These are phyloP conservation scores for Coemansia furcata DNA, from an alignment of 192 early-diverging fungal genomes.

Conservation along the genomic window DNA sequence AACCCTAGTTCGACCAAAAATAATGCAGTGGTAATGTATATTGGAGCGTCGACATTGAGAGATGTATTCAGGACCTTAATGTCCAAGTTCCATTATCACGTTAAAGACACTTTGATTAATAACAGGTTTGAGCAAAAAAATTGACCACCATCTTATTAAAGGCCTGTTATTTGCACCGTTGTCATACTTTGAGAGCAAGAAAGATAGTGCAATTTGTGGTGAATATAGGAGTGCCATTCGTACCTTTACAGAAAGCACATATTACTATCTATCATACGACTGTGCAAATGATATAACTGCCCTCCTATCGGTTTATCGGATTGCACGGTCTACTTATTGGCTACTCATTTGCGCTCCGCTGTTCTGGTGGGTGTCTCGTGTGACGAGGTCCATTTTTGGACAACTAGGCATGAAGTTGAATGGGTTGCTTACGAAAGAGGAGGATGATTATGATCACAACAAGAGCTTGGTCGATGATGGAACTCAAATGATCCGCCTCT, in stretches of 20 bases:
- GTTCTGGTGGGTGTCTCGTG: neutral
- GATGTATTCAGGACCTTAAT: neutral
- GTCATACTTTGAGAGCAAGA: neutral
- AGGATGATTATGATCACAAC: neutral
- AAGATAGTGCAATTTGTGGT: neutral
- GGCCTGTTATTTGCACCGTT: neutral
- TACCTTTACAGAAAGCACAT: no score
- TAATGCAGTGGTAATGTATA: neutral
- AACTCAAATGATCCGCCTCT: neutral
- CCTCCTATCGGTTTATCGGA: neutral
- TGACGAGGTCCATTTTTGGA: neutral
- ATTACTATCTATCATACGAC: no score
- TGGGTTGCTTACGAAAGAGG: neutral
- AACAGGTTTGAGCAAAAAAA: neutral
- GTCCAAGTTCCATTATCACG: neutral
- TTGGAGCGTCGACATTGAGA: neutral
- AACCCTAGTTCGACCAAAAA: neutral
- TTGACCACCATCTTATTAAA: neutral
- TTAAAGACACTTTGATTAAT: neutral
- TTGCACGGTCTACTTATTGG: neutral
- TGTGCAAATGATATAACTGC: neutral
- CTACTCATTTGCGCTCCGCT: neutral
- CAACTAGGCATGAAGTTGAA: no score
- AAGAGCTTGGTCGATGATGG: neutral
- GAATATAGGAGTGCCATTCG: neutral